These are phyloP conservation scores for Chalaropsis thielavioides DNA, from an alignment of 2,329 filamentous ascomycete genomes.

Conservation along the genomic window DNA sequence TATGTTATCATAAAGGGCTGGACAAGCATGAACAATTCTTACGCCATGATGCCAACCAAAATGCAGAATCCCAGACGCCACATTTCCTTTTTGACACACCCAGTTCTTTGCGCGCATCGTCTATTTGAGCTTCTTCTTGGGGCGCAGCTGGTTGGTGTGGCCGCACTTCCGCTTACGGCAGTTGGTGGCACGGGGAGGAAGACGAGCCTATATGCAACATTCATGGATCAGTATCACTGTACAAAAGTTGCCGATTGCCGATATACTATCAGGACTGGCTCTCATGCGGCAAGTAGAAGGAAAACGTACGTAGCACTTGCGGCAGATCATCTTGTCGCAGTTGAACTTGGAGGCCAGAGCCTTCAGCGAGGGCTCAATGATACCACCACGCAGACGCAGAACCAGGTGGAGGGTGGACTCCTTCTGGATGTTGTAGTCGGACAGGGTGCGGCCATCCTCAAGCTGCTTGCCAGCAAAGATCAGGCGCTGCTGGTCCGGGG, in stretches of 20 bases:
- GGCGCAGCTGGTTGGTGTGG: slow-evolving; percentile 99
- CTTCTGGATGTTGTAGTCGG: slow-evolving; percentile 99
- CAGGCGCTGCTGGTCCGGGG: slow-evolving; percentile 93
- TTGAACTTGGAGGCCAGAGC: slow-evolving; percentile 98
- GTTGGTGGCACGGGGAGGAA: slow-evolving; percentile 97
- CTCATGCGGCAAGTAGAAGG: not conserved
- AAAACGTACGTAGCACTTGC: slow-evolving; percentile 93
- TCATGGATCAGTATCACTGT: not conserved
- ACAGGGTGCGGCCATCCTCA: slow-evolving; percentile 91
- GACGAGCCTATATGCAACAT: slow-evolving; percentile 44
- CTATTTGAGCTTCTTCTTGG: slow-evolving; percentile 99
- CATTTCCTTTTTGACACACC: slow-evolving; percentile 25
- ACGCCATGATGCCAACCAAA: slow-evolving; percentile 17
- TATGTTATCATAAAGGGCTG: slow-evolving; percentile 21
- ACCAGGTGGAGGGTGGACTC: slow-evolving; percentile 97
- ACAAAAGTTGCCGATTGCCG: not conserved
- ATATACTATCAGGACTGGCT: not conserved
- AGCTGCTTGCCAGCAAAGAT: slow-evolving; percentile 99
- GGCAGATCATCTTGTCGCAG: slow-evolving; percentile 99
- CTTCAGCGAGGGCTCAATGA: slow-evolving; percentile 98
- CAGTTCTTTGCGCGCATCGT: slow-evolving; percentile 23
- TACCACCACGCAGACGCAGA: slow-evolving; percentile 96
- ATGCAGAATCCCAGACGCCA: slow-evolving; percentile 29
- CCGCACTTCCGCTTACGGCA: slow-evolving; percentile 99
- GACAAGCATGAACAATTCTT: slow-evolving; percentile 16